Conservation (phyloP, 306 rosid genomes). For the Nissolia schottii region DNA sequence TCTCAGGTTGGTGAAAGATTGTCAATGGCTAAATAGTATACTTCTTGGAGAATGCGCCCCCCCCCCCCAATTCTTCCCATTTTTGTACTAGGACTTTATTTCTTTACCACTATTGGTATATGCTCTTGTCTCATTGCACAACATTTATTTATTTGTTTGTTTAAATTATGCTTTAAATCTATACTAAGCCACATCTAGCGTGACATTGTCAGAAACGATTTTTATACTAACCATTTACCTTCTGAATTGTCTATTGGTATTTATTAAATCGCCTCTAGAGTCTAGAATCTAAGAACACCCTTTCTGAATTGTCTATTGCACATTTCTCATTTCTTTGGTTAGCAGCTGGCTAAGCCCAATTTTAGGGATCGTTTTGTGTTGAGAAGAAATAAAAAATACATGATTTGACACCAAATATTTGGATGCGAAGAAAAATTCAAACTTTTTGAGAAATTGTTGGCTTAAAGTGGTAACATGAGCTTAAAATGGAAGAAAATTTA, state of each 20-base stretch:
- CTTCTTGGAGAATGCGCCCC: slow-evolving; percentile 13
- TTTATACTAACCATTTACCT: neutral
- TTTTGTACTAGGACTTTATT: neutral
- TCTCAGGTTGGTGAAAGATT: slow-evolving; percentile 7
- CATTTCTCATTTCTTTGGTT: neutral
- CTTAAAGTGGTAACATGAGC: too few relatives aligned
- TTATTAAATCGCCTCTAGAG: neutral
- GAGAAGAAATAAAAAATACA: too few relatives aligned
- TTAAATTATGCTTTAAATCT: neutral
- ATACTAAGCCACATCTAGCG: neutral
- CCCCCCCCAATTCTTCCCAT: neutral
- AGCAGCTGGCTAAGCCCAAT: neutral
- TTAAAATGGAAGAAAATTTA: too few relatives aligned
- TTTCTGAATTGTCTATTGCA: neutral
- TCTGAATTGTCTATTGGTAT: neutral
- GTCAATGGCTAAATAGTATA: neutral
- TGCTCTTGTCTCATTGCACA: neutral
- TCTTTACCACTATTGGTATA: neutral
- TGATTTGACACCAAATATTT: neutral
- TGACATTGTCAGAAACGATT: neutral
- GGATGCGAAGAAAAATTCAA: neutral
- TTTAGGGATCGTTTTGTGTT: neutral
- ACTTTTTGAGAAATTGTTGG: too few relatives aligned
- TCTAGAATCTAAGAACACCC: neutral
- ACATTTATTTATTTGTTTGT: too few relatives aligned